Percentiles rank a stretch among this genome's conserved stretches.
Evolutionary conservation across 75 land plant genomes (phyloP).

Genomic region (Pinus tabuliformis): DNA sequence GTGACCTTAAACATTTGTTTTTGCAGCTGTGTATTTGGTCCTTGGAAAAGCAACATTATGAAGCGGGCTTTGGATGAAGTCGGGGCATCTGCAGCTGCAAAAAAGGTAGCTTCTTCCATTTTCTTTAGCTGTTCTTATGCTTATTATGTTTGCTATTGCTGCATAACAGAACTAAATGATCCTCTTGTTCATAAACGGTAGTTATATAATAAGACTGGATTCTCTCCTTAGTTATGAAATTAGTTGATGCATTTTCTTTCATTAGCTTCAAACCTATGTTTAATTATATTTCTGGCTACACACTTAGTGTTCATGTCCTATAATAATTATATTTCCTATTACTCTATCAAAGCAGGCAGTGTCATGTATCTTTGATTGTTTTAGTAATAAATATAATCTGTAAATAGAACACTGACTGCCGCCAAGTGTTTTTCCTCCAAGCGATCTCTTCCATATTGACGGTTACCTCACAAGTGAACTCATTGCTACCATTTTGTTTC

Average conservation of each 20-base stretch:
- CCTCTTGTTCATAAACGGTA: neutral
- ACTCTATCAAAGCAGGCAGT: too few relatives aligned
- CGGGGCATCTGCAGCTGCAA: neutral
- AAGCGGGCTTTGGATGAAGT: slow-evolving; percentile 4
- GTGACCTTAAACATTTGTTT: neutral
- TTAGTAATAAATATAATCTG: too few relatives aligned
- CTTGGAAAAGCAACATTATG: neutral
- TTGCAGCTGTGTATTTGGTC: slow-evolving; percentile 1
- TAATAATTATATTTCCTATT: too few relatives aligned
- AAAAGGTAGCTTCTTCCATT: slow-evolving; percentile 2
- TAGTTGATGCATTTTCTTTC: neutral
- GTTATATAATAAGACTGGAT: neutral
- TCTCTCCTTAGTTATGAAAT: neutral
- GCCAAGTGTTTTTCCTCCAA: too few relatives aligned
- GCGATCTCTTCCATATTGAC: too few relatives aligned
- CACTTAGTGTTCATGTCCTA: neutral
- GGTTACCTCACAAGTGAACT: too few relatives aligned
- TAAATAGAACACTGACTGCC: too few relatives aligned
- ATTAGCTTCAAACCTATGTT: neutral
- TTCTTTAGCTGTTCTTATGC: neutral
- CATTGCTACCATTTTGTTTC: too few relatives aligned
- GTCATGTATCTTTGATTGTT: too few relatives aligned
- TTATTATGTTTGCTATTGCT: neutral
- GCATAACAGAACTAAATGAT: neutral
- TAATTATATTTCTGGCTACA: neutral